Evolutionary conservation across 1,284 basidiomycete genomes (phyloP).

Genomic region (Exobasidium rhododendri): DNA sequence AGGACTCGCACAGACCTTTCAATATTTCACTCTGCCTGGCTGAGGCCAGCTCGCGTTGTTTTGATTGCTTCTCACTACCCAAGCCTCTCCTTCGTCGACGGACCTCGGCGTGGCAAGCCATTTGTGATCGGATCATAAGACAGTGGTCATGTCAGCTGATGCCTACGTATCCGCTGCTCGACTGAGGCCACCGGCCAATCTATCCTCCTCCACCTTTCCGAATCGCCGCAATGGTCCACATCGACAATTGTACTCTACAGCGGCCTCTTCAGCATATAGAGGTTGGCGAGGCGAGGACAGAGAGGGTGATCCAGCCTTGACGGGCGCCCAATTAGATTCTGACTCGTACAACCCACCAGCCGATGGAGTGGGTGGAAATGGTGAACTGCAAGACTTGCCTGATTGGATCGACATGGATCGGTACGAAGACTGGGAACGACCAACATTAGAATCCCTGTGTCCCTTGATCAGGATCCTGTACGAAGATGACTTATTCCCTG

Average conservation of each 20-base stretch:
- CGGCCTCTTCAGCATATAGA: not conserved
- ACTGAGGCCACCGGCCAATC: not conserved
- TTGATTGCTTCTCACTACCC: too few relatives aligned
- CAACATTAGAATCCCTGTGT: constrained; percentile 5
- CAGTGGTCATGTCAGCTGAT: constrained; percentile 5
- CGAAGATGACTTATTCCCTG: constrained; percentile 8
- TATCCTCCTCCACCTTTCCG: constrained; percentile 3
- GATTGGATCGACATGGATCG: constrained; percentile 1
- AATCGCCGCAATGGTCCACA: not conserved
- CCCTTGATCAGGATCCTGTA: not conserved
- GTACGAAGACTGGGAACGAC: constrained; percentile 7
- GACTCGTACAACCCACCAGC: constrained; percentile 5
- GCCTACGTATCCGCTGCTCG: not conserved
- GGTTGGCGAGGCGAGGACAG: not conserved
- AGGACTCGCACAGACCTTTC: too few relatives aligned
- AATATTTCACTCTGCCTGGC: too few relatives aligned
- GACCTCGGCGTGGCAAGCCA: too few relatives aligned
- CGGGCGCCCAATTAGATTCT: not conserved
- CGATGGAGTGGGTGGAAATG: not conserved
- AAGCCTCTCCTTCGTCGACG: too few relatives aligned
- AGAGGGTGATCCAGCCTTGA: not conserved
- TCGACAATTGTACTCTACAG: not conserved
- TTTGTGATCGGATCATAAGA: too few relatives aligned
- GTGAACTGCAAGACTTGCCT: not conserved
- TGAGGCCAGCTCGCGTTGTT: too few relatives aligned